Evolutionary conservation across 331 rosid genomes (phyloP), one percentile per base, ranked within the genome.

Genomic region (Quercus tomentella): DNA sequence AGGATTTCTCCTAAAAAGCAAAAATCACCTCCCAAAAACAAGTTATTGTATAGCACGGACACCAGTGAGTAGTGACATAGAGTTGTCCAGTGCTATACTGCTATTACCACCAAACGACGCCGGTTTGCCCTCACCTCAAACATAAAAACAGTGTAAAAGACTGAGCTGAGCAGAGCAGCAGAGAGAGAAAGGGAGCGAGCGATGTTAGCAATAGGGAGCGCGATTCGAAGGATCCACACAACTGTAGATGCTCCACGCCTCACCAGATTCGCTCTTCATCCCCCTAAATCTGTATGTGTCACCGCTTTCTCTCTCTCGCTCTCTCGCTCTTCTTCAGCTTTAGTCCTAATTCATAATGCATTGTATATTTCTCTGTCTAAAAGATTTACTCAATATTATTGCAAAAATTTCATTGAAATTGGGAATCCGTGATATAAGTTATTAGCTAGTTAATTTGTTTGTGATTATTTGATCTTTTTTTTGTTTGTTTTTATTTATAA

Each of bases 201-300:
- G 14, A 80, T 70, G 78, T 63, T 74, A 35, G 85, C 80, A 31
- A 67, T 87, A 76, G 41, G 83, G 4, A 82, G 83, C 21, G 86
- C 85, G 25, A 74, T 89, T 76, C 90, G 94, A 76, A 87, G 82
- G 74, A 73, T 92, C 77, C 88, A 80, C 76, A 81, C 86, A 0
- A 65, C 74, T 63, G 79, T 82, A 18, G 87, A 82, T 56, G 83
- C 89, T 82, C 89, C 93, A 2, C 92, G 89, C 16, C 88, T 94
- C 77, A 86, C 88, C 76, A 89, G 74, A 83, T 91, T 94, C 69
- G 78, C 88, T 61, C 97, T 90, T 80, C 91, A 83, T 22, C 82
- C 93, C 18, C 94, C 97, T 56, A 88, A 89, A 89, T 84, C 14
- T 10, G 98, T 94, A 89, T 84, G 20, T 10, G 98, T 94, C 56